A percentile compares a stretch with the other conserved stretches of the same genome.
Evolutionary conservation across 306 rosid species (phyloP).

Genomic region (Trifolium repens): DNA sequence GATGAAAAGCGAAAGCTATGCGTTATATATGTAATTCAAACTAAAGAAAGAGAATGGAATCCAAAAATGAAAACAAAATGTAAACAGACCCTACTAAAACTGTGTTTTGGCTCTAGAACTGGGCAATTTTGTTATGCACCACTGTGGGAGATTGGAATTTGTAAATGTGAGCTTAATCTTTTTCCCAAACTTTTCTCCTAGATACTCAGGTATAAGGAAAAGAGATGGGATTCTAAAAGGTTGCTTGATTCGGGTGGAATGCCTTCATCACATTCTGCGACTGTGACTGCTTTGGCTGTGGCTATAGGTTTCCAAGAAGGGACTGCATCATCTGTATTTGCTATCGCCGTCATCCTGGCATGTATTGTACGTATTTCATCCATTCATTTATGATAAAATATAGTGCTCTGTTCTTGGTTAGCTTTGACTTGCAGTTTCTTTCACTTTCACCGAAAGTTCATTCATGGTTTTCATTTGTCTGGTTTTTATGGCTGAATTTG

Average conservation of each 20-base stretch:
- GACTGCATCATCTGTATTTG: slow-evolving; percentile 72
- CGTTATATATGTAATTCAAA: background rate
- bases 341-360: slow-evolving; percentile 74
- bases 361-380: slow-evolving; percentile 68
- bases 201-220: slow-evolving; percentile 81
- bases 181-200: slow-evolving; percentile 46
- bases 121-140: slow-evolving; percentile 4
- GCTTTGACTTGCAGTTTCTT: slow-evolving; percentile 16
- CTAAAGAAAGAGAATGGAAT: background rate
- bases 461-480: background rate
- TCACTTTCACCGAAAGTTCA: slow-evolving; percentile 5
- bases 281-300: slow-evolving; percentile 74
- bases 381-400: background rate
- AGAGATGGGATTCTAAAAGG: slow-evolving; percentile 87
- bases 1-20: background rate
- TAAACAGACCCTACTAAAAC: background rate
- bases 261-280: slow-evolving; percentile 95
- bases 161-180: slow-evolving; percentile 36
- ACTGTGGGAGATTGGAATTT: background rate
- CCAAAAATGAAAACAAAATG: background rate
- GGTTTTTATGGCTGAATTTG: slow-evolving; percentile 1
- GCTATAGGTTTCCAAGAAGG: slow-evolving; percentile 82
- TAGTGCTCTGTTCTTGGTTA: slow-evolving; percentile 16
- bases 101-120: background rate
- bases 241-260: slow-evolving; percentile 91